Base-by-base conservation (phyloP, 768 basidiomycete genomes). In the Leccinellum luteum region DNA sequence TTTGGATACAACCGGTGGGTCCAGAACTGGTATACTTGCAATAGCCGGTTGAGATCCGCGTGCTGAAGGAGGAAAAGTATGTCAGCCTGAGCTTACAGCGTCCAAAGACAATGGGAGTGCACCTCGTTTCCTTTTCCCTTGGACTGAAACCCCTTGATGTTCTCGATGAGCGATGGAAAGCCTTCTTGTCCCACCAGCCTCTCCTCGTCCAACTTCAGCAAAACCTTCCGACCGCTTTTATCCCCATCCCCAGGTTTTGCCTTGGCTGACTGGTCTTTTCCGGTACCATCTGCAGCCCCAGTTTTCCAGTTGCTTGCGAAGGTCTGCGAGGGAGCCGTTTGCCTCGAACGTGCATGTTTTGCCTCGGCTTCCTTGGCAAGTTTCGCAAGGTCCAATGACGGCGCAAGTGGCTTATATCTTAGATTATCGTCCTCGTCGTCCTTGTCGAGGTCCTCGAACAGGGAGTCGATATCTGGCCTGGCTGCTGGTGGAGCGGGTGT, bases 81-180 rank as follows among this genome's bases (percentile, higher is more conserved):
- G 41, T 66, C 58, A 64, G 35, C n/a, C 1, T 5, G 25, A 30
- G 51, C 45, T 25, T 19, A 34, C 38, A 28, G 12, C 12, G n/a
- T 2, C 10, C 47, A 25, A 54, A 17, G n/a, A 27, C 52, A 54
- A 35, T 51, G 32, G 23, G 31, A 47, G 23, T 51, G 38, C 72
- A 93, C 96, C 81, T 99, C 97, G 65, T 92, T 85, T 0, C 95
- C 95, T 70, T 97, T 98, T 7, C 94, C 95, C 64, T 85, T 89
- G 17, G 85, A 79, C 62, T 82, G 87, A 74, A 96, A 91, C 56
- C 82, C 75, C 74, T 92, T 92, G 27, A 87, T 81, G 52, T 87
- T 83, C 56, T 87, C 80, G 51, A 93, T 81, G 45, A 99, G 79
- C 49, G 82, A 79, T 2, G 91, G 92, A 64, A 99, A 89, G 1